These are phyloP conservation scores for Pseudogymnoascus destructans DNA, from an alignment of 2,329 filamentous ascomycete species.

Conservation along the genomic window DNA sequence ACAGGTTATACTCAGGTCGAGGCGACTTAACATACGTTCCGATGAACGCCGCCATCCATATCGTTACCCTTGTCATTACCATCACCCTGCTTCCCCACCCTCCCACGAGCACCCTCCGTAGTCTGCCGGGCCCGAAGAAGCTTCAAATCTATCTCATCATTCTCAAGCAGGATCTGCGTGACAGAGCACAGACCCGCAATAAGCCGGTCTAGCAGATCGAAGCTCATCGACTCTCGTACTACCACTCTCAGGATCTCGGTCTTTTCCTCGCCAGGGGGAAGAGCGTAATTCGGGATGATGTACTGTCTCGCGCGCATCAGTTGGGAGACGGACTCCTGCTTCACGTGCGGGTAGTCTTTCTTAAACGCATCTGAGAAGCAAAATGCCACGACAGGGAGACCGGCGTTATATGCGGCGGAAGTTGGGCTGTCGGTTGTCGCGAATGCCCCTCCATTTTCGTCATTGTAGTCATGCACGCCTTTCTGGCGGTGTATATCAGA, in stretches of 20 bases:
- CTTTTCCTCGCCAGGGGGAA: conserved; percentile 47
- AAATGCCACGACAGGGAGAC: conserved; percentile 57
- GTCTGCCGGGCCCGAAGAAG: conserved; percentile 30
- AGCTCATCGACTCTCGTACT: conserved; percentile 51
- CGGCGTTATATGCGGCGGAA: conserved; percentile 48
- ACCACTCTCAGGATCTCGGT: conserved; percentile 57
- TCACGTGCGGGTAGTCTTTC: conserved; percentile 45
- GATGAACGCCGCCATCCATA: background rate
- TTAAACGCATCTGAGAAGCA: conserved; percentile 48
- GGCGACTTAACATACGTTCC: background rate
- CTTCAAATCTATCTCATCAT: conserved; percentile 37
- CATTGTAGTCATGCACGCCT: conserved; percentile 28
- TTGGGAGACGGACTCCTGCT: conserved; percentile 50
- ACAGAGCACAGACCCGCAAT: conserved; percentile 47
- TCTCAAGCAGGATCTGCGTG: conserved; percentile 46
- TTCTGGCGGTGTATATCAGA: conserved; percentile 52
- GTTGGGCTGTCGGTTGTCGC: conserved; percentile 34
- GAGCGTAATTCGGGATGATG: conserved; percentile 58
- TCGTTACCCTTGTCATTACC: background rate
- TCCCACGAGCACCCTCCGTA: conserved; percentile 9
- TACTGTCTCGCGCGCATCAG: conserved; percentile 53
- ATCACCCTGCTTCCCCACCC: background rate
- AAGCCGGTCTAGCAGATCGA: conserved; percentile 52
- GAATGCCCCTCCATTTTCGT: conserved; percentile 21
- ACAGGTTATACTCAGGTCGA: background rate